Evolutionary conservation across 2,329 filamentous ascomycete genomes (phyloP), one percentile per base, ranked within the genome.

Genomic region (Chaetothyriales sp.): DNA sequence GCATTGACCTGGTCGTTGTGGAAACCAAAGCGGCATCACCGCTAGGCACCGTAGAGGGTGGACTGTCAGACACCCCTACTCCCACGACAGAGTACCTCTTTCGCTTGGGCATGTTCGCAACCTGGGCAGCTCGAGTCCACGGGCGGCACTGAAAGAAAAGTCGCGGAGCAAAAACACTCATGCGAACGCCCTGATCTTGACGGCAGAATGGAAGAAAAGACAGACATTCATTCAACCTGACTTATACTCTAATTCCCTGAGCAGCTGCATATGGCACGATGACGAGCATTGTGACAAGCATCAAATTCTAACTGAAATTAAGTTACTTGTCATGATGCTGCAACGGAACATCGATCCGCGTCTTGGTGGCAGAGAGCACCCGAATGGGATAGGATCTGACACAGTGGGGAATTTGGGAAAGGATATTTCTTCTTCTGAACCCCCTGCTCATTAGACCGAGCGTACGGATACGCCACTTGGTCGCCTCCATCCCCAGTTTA

Each of bases 21-120:
- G 47, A 52, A 22, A 50, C 19, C n/a, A 51, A 28, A 10, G 20
- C 18, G 10, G 22, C 22, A 3, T 25, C 3, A 25, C 22, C 22
- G 3, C 22, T 25, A 25, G 22, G 6, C 3, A 25, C 22, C 22
- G 22, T 25, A 25, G 22, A 25, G 22, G 47, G 47, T 10, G 50
- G 29, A 51, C 33, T 28, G 33, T 46, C 52, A 18, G 40, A 25
- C 9, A 33, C 19, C 4, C 43, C 46, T 33, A 40, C 49, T 22
- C 18, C 44, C 43, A 49, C 45, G 15, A 44, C 43, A 28, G 51
- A 50, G 13, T 52, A 51, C 44, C 55, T 56, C 49, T 61, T 60
- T 44, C 57, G 49, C 53, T 60, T 62, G 7, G 54, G 56, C 59
- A 62, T 61, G 46, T 28, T 49, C 29, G 13, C 10, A 40, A 40